Conservation (phyloP, 1,284 basidiomycete genomes). For the Takashimella koratensis region DNA sequence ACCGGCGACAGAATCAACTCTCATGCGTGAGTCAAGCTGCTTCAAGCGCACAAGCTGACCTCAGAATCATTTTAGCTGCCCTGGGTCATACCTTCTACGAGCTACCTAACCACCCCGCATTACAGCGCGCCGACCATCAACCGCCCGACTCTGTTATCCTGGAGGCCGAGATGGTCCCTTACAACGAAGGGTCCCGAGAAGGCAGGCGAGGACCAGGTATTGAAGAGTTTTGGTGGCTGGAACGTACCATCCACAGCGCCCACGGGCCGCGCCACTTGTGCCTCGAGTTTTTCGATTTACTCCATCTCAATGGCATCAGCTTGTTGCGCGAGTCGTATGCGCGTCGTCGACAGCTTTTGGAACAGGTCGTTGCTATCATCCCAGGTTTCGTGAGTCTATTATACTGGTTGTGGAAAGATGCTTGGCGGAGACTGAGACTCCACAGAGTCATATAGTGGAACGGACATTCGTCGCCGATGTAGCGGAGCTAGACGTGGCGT, state of each 20-base stretch:
- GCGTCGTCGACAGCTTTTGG: slow-evolving; percentile 60
- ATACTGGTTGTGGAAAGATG: too few relatives aligned
- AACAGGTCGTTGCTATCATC: slow-evolving; percentile 55
- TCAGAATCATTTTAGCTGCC: slow-evolving; percentile 61
- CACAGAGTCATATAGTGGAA: slow-evolving; percentile 57
- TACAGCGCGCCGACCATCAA: neutral
- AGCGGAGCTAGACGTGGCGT: too few relatives aligned
- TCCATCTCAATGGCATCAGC: slow-evolving; percentile 60
- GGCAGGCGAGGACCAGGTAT: slow-evolving; percentile 43
- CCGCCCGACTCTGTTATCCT: too few relatives aligned
- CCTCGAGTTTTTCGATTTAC: slow-evolving; percentile 78
- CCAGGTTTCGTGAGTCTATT: slow-evolving; percentile 57
- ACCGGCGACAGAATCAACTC: slow-evolving; percentile 66
- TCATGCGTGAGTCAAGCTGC: slow-evolving; percentile 56
- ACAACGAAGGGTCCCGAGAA: slow-evolving; percentile 54
- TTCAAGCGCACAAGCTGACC: slow-evolving; percentile 13
- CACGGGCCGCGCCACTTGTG: slow-evolving; percentile 59
- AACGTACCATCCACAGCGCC: slow-evolving; percentile 28
- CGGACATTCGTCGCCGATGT: too few relatives aligned
- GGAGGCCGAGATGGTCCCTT: slow-evolving; percentile 86
- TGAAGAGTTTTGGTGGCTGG: slow-evolving; percentile 52
- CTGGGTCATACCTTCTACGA: slow-evolving; percentile 53
- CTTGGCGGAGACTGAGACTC: neutral
- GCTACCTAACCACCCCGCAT: slow-evolving; percentile 23
- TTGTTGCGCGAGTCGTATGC: slow-evolving; percentile 59